Conservation (phyloP, 1,139 yeast species). For the Kodamaea sp. region DNA sequence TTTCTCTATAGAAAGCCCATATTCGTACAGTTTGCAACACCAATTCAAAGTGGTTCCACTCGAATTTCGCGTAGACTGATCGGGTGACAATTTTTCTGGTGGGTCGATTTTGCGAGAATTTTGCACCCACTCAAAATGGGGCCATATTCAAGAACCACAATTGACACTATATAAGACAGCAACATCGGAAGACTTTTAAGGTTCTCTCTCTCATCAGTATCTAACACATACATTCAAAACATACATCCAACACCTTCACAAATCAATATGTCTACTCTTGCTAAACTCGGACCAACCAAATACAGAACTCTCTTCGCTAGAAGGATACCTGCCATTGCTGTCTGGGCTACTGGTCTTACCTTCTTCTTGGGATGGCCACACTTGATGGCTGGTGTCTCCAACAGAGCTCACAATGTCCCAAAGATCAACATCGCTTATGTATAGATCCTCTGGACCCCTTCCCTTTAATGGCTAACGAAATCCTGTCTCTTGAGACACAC, state of each 20-base stretch:
- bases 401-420: conserved; percentile 31
- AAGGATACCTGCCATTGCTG: conserved; percentile 34
- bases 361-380: conserved; percentile 44
- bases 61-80: conserved; percentile 1
- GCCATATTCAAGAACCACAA: no score
- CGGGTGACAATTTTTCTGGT: conserved; percentile 7
- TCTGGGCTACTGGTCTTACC: conserved; percentile 36
- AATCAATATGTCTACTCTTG: no score
- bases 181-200: neutral
- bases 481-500: no score
- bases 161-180: no score
- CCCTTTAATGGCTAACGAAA: no score
- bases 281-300: neutral
- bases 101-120: conserved; percentile 7
- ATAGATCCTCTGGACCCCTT: no score
- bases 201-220: neutral
- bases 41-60: conserved; percentile 5
- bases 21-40: no score
- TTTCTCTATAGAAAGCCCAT: no score
- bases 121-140: conserved; percentile 10
- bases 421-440: conserved; percentile 18
- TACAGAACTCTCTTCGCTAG: conserved; percentile 16
- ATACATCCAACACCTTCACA: neutral
- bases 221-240: neutral
- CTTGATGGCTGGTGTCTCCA: conserved; percentile 23